A percentile compares a stretch with the other conserved stretches of the same genome.
Conservation (phyloP, 208 protist genomes). For the Wallacemonas collosoma region DNA sequence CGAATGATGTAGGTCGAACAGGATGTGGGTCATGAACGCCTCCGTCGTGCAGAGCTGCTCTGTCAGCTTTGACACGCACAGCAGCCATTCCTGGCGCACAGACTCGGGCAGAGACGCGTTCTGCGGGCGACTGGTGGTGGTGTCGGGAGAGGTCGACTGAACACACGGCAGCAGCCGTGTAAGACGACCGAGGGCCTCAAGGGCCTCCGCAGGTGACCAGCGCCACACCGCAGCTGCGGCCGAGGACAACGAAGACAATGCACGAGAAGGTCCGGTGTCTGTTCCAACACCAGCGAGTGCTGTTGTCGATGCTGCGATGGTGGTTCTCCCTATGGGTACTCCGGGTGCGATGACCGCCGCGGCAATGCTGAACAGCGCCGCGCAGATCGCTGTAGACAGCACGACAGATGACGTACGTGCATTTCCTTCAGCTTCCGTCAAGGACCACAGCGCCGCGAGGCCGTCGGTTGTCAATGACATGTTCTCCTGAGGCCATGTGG, state of each 20-base stretch:
- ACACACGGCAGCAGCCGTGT: slow-evolving; percentile 32
- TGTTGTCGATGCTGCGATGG: no score
- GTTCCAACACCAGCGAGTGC: not conserved
- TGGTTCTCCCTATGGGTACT: no score
- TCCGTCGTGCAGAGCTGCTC: slow-evolving; percentile 38
- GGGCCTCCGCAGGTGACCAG: not conserved
- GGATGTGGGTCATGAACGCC: slow-evolving; percentile 41
- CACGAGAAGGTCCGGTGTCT: not conserved
- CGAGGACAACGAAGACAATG: not conserved
- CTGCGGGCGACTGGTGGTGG: slow-evolving; percentile 1
- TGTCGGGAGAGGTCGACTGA: not conserved
- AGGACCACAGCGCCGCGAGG: slow-evolving; percentile 1
- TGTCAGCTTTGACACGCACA: slow-evolving; percentile 35
- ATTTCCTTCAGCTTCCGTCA: not conserved
- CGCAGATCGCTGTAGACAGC: not conserved
- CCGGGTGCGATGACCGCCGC: not conserved
- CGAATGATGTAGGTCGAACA: slow-evolving; percentile 40
- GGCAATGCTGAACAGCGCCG: slow-evolving; percentile 3
- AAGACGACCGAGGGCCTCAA: not conserved
- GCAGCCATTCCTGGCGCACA: slow-evolving; percentile 35
- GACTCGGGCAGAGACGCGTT: not conserved
- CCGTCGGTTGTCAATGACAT: slow-evolving; percentile 4
- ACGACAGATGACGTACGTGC: not conserved
- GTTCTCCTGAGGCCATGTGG: slow-evolving; percentile 9
- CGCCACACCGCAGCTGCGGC: not conserved